Conservation (phyloP, 179 eudicot species). For the Drosera spatulata region DNA sequence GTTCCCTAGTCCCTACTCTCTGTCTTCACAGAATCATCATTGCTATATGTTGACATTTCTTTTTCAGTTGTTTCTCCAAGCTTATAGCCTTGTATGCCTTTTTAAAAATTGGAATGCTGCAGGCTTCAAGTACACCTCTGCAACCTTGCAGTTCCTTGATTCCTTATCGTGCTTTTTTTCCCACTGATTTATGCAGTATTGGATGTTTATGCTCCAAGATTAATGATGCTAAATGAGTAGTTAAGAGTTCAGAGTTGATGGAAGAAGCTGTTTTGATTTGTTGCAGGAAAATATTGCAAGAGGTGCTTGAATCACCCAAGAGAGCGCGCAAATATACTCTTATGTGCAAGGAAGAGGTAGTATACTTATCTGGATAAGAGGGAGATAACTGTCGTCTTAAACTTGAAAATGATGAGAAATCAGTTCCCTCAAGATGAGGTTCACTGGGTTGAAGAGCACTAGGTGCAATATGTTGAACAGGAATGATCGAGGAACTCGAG, state of each 20-base stretch:
- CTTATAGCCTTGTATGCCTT: too few species aligned
- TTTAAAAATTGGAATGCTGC: too few species aligned
- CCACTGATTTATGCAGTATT: neutral
- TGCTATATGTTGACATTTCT: too few species aligned
- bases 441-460: constrained; percentile 23
- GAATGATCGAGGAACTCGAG: constrained; percentile 19
- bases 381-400: constrained; percentile 53
- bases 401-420: constrained; percentile 39
- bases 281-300: constrained; percentile 50
- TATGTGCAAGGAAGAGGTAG: constrained; percentile 56
- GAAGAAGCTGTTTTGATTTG: too few species aligned
- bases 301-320: constrained; percentile 46
- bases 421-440: constrained; percentile 40
- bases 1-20: too few species aligned
- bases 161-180: too few species aligned
- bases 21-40: too few species aligned
- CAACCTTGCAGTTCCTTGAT: too few species aligned
- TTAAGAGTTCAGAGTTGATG: neutral
- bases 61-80: too few species aligned
- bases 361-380: constrained; percentile 20
- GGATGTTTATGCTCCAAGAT: neutral
- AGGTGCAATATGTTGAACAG: constrained; percentile 50
- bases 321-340: constrained; percentile 44
- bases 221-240: neutral
- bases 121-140: too few species aligned